Conservation (phyloP, 768 basidiomycete species). For the Trametes villosa region DNA sequence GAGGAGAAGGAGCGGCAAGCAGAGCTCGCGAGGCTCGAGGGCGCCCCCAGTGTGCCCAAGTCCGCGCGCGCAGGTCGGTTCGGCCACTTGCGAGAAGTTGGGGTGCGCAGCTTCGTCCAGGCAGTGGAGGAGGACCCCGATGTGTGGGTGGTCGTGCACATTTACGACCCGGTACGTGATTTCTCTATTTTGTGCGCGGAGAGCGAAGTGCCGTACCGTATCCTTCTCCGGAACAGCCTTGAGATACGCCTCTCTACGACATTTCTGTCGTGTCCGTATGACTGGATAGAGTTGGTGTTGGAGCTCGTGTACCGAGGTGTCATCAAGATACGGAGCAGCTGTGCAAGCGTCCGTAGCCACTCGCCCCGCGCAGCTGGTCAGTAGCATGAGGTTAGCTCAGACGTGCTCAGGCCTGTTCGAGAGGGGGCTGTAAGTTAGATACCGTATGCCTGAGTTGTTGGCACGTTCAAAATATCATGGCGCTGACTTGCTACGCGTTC, state of each 20-base stretch:
- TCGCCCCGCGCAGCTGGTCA: no score
- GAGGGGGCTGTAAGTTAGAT: no score
- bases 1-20: conserved; percentile 62
- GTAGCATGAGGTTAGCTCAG: no score
- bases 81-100: conserved; percentile 83
- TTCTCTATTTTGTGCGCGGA: neutral
- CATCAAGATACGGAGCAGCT: no score
- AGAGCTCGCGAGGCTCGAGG: conserved; percentile 51
- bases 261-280: neutral
- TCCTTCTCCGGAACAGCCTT: no score
- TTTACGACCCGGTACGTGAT: conserved; percentile 75
- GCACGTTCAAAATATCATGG: no score
- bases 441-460: no score
- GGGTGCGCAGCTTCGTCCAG: conserved; percentile 67
- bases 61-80: conserved; percentile 56
- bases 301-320: no score
- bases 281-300: no score
- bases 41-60: conserved; percentile 26
- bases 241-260: neutral
- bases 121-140: conserved; percentile 77
- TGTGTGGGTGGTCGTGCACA: conserved; percentile 84
- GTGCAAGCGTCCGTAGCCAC: no score
- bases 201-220: neutral
- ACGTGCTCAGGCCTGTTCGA: no score
- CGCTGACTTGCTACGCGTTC: no score